A percentile compares a stretch with the other conserved stretches of the same genome.
phyloP scores from a whole-genome alignment of 331 rosid genomes.

The Quercus phellos region DNA sequence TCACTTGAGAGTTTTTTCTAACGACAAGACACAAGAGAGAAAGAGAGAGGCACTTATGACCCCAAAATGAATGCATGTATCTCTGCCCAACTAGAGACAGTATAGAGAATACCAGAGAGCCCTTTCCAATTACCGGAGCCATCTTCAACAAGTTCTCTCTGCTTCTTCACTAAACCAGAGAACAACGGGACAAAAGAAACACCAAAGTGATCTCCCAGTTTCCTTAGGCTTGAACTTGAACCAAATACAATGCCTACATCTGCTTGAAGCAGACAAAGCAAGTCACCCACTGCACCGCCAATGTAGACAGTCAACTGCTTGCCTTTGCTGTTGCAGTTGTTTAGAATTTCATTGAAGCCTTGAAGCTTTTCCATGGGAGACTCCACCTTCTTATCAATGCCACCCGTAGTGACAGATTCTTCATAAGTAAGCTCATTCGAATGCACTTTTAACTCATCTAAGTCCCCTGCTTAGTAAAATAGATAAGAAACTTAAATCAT shows the following conservation, averaged over 20 bases:
- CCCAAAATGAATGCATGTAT: constrained; percentile 92
- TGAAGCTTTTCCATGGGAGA: constrained; percentile 84
- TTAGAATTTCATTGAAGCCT: constrained; percentile 51
- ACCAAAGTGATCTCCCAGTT: constrained; percentile 64
- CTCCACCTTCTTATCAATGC: constrained; percentile 70
- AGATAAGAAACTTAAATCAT: neutral
- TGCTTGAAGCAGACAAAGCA: constrained; percentile 91
- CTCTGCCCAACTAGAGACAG: constrained; percentile 91
- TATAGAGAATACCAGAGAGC: constrained; percentile 75
- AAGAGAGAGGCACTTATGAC: constrained; percentile 3
- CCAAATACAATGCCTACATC: constrained; percentile 91
- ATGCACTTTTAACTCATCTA: constrained; percentile 55
- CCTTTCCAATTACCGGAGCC: constrained; percentile 65
- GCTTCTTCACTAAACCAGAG: constrained; percentile 73
- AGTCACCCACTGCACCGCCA: constrained; percentile 92
- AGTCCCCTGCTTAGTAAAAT: constrained; percentile 51
- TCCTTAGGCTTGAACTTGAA: constrained; percentile 86
- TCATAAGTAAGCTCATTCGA: constrained; percentile 77
- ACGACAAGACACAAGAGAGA: neutral
- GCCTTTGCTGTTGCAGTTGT: constrained; percentile 30
- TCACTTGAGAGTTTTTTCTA: neutral
- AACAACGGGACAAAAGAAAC: constrained; percentile 74
- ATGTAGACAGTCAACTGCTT: constrained; percentile 65
- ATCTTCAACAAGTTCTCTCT: constrained; percentile 53
- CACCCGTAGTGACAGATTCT: constrained; percentile 74